Evolutionary conservation across 129 eudicot species (phyloP).

Genomic region (Mikania micrantha): DNA sequence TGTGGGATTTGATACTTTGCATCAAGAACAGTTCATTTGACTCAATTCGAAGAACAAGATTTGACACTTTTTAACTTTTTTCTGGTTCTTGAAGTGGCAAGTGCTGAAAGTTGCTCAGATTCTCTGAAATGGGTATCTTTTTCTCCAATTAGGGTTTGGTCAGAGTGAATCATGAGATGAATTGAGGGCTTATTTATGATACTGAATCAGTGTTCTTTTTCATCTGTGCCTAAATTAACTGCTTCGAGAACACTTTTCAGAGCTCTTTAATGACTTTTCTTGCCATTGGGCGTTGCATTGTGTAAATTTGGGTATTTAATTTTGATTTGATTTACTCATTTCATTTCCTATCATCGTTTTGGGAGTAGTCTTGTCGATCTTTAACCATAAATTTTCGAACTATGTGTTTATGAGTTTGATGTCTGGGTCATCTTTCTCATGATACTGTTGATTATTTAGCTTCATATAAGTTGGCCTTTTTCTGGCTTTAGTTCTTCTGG

Average conservation of each 20-base stretch:
- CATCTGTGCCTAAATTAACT: constrained; percentile 35
- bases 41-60: constrained; percentile 1
- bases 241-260: constrained; percentile 32
- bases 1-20: neutral
- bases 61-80: too few species aligned
- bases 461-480: constrained; percentile 8
- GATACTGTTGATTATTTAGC: constrained; percentile 24
- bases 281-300: constrained; percentile 34
- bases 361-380: neutral
- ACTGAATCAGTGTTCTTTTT: constrained; percentile 43
- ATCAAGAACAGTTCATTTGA: neutral
- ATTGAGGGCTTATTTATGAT: constrained; percentile 37
- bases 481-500: constrained; percentile 13
- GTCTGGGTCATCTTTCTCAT: constrained; percentile 20
- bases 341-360: neutral
- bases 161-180: constrained; percentile 24
- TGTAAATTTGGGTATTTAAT: constrained; percentile 13
- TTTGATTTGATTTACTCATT: constrained; percentile 7
- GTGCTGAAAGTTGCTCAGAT: constrained; percentile 54
- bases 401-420: constrained; percentile 28
- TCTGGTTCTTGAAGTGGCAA: constrained; percentile 18
- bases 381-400: neutral
- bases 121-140: constrained; percentile 80
- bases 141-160: constrained; percentile 44
- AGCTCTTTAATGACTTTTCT: constrained; percentile 45